A percentile compares a stretch with the other conserved stretches of the same genome.
Conservation (phyloP, 2,329 filamentous ascomycete species). For the Phyllosticta citribraziliensis region DNA sequence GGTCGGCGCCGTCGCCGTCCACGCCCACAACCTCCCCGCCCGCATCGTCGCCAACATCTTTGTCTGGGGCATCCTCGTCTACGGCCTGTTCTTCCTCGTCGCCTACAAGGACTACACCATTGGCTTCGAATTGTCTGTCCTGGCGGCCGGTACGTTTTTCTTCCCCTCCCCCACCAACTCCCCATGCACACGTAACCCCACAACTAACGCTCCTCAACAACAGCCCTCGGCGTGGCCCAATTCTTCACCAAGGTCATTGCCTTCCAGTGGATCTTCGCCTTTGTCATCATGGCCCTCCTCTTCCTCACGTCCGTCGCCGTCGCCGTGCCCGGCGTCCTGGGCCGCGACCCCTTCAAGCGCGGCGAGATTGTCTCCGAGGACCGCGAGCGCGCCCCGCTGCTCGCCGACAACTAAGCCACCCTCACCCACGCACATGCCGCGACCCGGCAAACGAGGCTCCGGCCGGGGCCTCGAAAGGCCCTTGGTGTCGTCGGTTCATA, state of each 20-base stretch:
- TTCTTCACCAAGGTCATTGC: conserved; percentile 63
- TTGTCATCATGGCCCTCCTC: conserved; percentile 67
- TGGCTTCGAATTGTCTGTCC: conserved; percentile 66
- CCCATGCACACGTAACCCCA: neutral
- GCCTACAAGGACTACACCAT: conserved; percentile 68
- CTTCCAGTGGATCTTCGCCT: conserved; percentile 89
- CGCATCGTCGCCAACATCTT: conserved; percentile 77
- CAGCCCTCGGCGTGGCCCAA: conserved; percentile 65
- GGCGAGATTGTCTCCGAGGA: conserved; percentile 38
- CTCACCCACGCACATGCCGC: too few relatives aligned
- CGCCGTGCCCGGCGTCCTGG: conserved; percentile 54
- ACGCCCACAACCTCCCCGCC: conserved; percentile 56
- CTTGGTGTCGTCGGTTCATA: too few relatives aligned
- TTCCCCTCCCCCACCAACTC: neutral
- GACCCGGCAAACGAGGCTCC: too few relatives aligned
- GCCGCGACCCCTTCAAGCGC: conserved; percentile 44
- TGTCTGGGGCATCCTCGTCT: conserved; percentile 72
- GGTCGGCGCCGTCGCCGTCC: conserved; percentile 74
- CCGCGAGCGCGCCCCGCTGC: conserved; percentile 44
- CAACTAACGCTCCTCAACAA: neutral
- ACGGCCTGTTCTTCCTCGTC: conserved; percentile 67
- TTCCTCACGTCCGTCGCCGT: conserved; percentile 59
- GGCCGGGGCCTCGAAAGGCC: too few relatives aligned
- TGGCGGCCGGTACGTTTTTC: conserved; percentile 53
- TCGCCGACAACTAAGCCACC: conserved; percentile 31